These are phyloP conservation scores for Uncinocarpus reesii DNA, from an alignment of 2,329 filamentous ascomycete genomes.

Conservation along the genomic window DNA sequence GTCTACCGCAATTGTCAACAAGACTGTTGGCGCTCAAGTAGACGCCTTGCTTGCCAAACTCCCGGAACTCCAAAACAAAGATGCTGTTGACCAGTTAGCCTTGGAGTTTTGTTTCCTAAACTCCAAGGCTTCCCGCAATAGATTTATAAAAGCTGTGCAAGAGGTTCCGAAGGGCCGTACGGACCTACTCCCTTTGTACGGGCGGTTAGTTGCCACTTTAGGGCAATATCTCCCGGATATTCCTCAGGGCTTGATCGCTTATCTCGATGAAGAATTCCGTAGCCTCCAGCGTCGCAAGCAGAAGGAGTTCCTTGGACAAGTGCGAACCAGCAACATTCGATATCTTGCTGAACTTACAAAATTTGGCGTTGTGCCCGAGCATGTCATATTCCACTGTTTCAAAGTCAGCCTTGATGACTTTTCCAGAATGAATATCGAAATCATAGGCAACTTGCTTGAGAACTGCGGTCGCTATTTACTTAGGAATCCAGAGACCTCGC, in stretches of 20 bases:
- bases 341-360: conserved; percentile 96
- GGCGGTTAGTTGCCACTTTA: conserved; percentile 84
- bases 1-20: conserved; percentile 92
- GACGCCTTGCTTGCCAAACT: conserved; percentile 78
- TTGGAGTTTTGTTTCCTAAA: conserved; percentile 98
- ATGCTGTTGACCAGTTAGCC: conserved; percentile 80
- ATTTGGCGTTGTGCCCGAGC: conserved; percentile 93
- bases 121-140: conserved; percentile 92
- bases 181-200: conserved; percentile 81
- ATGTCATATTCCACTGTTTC: conserved; percentile 96
- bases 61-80: conserved; percentile 86
- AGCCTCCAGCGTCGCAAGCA: conserved; percentile 94
- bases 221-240: conserved; percentile 91
- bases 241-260: conserved; percentile 79
- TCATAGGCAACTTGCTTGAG: conserved; percentile 89
- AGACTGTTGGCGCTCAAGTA: conserved; percentile 93
- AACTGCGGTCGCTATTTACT: conserved; percentile 93
- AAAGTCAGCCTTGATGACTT: conserved; percentile 97
- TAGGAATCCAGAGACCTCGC: conserved; percentile 82
- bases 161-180: conserved; percentile 90
- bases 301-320: conserved; percentile 92
- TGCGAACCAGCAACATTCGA: conserved; percentile 88
- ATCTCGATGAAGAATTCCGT: conserved; percentile 92
- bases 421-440: conserved; percentile 97
- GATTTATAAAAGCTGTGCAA: conserved; percentile 82